Base-by-base conservation (phyloP, 768 basidiomycete species). In the Pleurotus djamor region DNA sequence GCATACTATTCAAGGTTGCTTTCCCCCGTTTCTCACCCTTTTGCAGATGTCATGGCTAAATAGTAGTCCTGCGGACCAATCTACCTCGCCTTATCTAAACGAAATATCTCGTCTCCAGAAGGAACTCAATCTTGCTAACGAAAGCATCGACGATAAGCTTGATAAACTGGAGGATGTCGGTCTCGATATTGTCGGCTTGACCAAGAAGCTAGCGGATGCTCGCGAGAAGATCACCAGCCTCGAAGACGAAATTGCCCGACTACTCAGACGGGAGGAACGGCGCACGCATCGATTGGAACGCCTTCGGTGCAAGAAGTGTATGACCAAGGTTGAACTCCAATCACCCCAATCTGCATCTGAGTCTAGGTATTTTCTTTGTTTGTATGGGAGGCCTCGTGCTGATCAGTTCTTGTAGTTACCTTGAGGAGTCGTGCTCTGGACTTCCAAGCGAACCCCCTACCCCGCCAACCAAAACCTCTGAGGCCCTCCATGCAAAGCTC, bases 121-220 rank as follows among this genome's bases (percentile, higher is more conserved):
- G 14, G 88, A 94, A 64, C 85, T 95, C 32, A 88, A 89, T 62
- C 79, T 69, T 2, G 93, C 92, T 8, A 94, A 96, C 67, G 86
- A 89, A 37, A 89, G 83, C 64, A 91, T 96, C 57, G 94, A 96
- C 64, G 88, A 93, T 67, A 94, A 95, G 69, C 79, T 96, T 13
- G 92, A 93, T 68, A 85, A 88, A 54, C 85, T 96, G 2, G 90
- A 92, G 66, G 87, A 93, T 59, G 87, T 88, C 0, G 92, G 92
- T 4, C 70, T 88, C 12, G 91, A 85, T 33, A 87, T 87, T 44
- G 84, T 94, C 48, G 84, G 83, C 5, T 75, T 92, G 37, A 86
- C 88, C 0, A 80, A 79, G 72, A 86, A 83, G 57, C 81, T 94
- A 3, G 88, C 87, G 59, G 89, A 92, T 63, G 88, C 90, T 7